Conservation (phyloP, 768 basidiomycete genomes). For the Russula dissimulans region DNA sequence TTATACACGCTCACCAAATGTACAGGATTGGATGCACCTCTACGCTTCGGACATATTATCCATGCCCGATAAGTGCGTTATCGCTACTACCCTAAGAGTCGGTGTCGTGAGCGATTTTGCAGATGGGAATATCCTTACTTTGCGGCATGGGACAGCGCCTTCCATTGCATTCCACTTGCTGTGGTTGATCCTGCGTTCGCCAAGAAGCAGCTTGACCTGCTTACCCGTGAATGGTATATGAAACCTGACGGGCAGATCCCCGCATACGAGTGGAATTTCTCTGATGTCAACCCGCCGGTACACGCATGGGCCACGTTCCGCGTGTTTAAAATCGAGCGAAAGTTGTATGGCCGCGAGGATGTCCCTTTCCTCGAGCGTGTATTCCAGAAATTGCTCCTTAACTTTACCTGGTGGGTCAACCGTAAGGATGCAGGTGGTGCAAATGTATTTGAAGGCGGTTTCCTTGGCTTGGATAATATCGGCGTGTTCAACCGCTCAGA, state of each 20-base stretch:
- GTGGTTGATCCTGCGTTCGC: conserved; percentile 93
- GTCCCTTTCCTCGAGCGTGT: conserved; percentile 90
- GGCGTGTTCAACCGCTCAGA: conserved; percentile 97
- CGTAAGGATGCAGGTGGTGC: conserved; percentile 92
- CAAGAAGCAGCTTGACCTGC: conserved; percentile 92
- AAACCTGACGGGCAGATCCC: conserved; percentile 98
- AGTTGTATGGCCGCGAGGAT: conserved; percentile 86
- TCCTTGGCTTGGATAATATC: conserved; percentile 96
- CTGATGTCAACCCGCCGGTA: conserved; percentile 97
- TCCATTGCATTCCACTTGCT: conserved; percentile 96
- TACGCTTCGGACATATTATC: conserved; percentile 93
- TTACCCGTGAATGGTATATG: conserved; percentile 99
- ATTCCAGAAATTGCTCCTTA: conserved; percentile 93
- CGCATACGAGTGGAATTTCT: conserved; percentile 99
- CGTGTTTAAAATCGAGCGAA: conserved; percentile 98
- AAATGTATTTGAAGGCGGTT: conserved; percentile 97
- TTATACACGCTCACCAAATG: background rate
- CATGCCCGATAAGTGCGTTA: conserved; percentile 91
- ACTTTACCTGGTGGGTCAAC: conserved; percentile 99
- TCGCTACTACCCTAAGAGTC: background rate
- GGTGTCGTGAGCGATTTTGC: conserved; percentile 8
- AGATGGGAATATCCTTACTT: conserved; percentile 99
- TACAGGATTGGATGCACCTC: conserved; percentile 92
- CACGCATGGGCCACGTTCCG: conserved; percentile 99
- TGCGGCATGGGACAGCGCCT: conserved; percentile 97